Conservation (phyloP, 73 alveolate genomes). For the Halteria grandinella region DNA sequence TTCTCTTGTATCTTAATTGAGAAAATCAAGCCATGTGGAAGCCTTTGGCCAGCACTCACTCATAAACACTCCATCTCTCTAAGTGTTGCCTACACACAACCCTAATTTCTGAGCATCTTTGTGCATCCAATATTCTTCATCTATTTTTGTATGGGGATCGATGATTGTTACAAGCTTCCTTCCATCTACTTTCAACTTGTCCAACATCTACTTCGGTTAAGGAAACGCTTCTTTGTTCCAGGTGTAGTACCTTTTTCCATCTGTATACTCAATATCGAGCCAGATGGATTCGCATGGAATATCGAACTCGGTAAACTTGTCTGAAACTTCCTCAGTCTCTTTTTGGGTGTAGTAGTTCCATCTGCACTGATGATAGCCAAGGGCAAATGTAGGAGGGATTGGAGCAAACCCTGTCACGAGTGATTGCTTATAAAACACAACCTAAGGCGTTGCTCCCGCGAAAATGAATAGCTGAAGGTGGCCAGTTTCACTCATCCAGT, state of each 20-base stretch:
- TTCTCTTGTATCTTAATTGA: conserved; percentile 63
- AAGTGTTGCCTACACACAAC: conserved; percentile 20
- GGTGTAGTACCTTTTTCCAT: conserved; percentile 86
- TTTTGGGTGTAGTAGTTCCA: conserved; percentile 64
- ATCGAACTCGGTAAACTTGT: conserved; percentile 7
- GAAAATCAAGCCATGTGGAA: conserved; percentile 81
- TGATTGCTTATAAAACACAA: not conserved
- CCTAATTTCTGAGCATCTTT: conserved; percentile 51
- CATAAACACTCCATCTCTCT: conserved; percentile 53
- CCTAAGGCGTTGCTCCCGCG: conserved; percentile 6
- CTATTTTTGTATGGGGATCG: conserved; percentile 92
- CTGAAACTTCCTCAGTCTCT: conserved; percentile 45
- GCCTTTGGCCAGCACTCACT: conserved; percentile 92
- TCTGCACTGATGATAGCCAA: conserved; percentile 70
- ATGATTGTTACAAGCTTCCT: conserved; percentile 88
- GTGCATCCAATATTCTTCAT: conserved; percentile 62
- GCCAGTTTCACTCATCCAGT: conserved; percentile 76
- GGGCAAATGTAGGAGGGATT: conserved; percentile 39
- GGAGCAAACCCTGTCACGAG: conserved; percentile 38
- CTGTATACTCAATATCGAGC: conserved; percentile 84
- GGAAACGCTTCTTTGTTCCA: conserved; percentile 86
- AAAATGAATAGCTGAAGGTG: conserved; percentile 41
- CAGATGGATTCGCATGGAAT: conserved; percentile 58
- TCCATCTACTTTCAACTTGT: conserved; percentile 66
- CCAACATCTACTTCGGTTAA: conserved; percentile 77